Base-by-base conservation (phyloP, 1,284 basidiomycete species). In the Ustanciosporium gigantosporum region DNA sequence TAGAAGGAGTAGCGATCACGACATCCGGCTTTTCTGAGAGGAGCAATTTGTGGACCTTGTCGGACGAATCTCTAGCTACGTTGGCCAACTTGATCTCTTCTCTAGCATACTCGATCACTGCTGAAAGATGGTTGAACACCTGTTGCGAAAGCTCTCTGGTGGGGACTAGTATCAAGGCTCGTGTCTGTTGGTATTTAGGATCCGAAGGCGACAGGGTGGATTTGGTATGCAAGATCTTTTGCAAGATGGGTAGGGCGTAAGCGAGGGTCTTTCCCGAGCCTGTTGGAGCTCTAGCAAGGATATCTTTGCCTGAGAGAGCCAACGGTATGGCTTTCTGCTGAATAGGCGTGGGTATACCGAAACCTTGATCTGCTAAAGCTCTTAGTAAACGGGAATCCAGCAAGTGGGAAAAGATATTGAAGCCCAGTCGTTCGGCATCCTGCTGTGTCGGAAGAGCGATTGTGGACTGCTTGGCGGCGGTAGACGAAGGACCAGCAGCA, bases 231-330 rank as follows among this genome's bases (percentile, higher is more conserved):
- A 98, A 75, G 24, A 98, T 87, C 77, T 91, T 93, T 77, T 98
- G 94, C 0, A 91, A 81, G 15, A 93, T 79, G 0, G 95, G 94
- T 4, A 98, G 84, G 59, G 87, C 91, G 78, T 98, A 99, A 3
- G 95, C 92, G 1, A 90, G 89, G 0, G 95, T 99, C 82, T 99
- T 99, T 36, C 95, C 95, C 50, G 89, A 92, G 13, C 95, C 95
- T 1, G 95, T 98, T 27, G 90, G 84, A 3, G 95, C 93, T 25
- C 91, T 84, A 5, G 93, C 94, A 20, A 99, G 84, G 44, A 99
- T 89, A 79, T 99, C 95, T 40, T 87, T 85, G 60, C 88, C 87
- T 78, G 93, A 89, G 22, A 99, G 84, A 0, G 90, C 90, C 20
- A 91, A 82, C 5, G 91, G 90, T 41, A 94, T 89, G 34, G 75